These are phyloP conservation scores for Psilocybe tampanensis DNA, from an alignment of 768 basidiomycete species.

Conservation along the genomic window DNA sequence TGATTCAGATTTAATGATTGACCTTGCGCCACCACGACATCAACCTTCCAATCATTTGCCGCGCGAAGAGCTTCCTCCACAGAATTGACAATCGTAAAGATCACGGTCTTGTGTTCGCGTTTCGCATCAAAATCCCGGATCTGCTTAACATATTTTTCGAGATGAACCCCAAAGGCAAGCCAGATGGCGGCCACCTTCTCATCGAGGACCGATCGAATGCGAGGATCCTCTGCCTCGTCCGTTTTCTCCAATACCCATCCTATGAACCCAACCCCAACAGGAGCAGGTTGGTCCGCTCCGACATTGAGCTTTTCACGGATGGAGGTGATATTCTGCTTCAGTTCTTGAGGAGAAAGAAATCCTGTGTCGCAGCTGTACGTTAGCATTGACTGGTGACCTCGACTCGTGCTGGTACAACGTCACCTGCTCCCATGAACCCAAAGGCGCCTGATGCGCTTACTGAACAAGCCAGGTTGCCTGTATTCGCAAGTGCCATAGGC, in stretches of 20 bases:
- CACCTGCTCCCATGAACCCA: conserved; percentile 57
- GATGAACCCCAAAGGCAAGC: conserved; percentile 59
- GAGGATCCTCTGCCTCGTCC: conserved; percentile 31
- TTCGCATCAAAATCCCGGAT: conserved; percentile 41
- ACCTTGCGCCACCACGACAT: conserved; percentile 72
- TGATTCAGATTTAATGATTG: not conserved
- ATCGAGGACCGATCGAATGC: conserved; percentile 46
- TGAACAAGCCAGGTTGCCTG: conserved; percentile 37
- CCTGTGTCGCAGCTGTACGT: conserved; percentile 32
- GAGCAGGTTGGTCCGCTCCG: conserved; percentile 5
- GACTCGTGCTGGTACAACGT: not conserved
- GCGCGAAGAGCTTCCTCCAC: conserved; percentile 52
- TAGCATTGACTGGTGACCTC: not conserved
- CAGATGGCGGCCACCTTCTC: conserved; percentile 54
- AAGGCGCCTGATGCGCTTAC: conserved; percentile 58
- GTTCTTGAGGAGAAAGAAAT: conserved; percentile 31
- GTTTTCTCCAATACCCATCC: conserved; percentile 56
- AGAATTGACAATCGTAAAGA: conserved; percentile 56
- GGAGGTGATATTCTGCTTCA: conserved; percentile 41
- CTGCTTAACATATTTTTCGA: conserved; percentile 51
- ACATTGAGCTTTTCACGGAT: conserved; percentile 37
- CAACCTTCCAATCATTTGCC: conserved; percentile 51
- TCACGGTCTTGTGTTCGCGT: conserved; percentile 44
- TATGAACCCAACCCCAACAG: conserved; percentile 48
- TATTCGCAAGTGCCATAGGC: conserved; percentile 55